Base-by-base conservation (phyloP, 2,329 filamentous ascomycete genomes). In the Knufia fluminis region DNA sequence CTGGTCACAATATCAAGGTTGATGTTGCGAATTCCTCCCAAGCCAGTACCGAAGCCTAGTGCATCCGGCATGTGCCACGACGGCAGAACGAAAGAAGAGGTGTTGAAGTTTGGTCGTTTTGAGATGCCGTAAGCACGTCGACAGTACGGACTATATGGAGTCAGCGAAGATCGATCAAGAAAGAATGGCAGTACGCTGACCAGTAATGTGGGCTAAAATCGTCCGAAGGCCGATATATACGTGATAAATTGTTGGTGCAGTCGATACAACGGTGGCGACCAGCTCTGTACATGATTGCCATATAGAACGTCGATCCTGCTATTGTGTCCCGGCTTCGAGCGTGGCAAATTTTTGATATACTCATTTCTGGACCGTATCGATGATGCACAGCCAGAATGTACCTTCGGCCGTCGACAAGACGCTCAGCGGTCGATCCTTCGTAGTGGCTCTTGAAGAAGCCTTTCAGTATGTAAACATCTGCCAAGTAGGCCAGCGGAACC, bases 161-260 rank as follows among this genome's bases (percentile, higher is more conserved):
- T 38, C 6, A 17, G 6, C 17, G 16, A n/a, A 7, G 14, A n/a
- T n/a, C 6, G 14, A 38, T n/a, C n/a, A n/a, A n/a, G 14, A 19
- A 19, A 7, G 7, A 19, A 8, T 6, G 16, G 8, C 6, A 38
- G 12, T 6, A 8, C 7, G 7, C 35, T 38, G 6, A 38, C 35
- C 35, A 38, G 16, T 17, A n/a, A 17, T n/a, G 16, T 38, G 8
- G 6, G 35, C 35, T n/a, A 38, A 8, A n/a, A n/a, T 19, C 16
- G 14, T 8, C 12, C 8, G 12, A n/a, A 6, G 35, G 16, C 8
- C 16, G n/a, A n/a, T n/a, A n/a, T n/a, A n/a, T n/a, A n/a, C n/a
- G n/a, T n/a, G n/a, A n/a, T n/a, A n/a, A n/a, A n/a, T 38, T 38
- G 35, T 38, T 38, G 17, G 35, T 38, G 35, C 35, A 38, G 8